A percentile compares a stretch with the other conserved stretches of the same genome.
phyloP scores from a whole-genome alignment of 257 asterid genomes.

The Jacaranda mimosifolia region DNA sequence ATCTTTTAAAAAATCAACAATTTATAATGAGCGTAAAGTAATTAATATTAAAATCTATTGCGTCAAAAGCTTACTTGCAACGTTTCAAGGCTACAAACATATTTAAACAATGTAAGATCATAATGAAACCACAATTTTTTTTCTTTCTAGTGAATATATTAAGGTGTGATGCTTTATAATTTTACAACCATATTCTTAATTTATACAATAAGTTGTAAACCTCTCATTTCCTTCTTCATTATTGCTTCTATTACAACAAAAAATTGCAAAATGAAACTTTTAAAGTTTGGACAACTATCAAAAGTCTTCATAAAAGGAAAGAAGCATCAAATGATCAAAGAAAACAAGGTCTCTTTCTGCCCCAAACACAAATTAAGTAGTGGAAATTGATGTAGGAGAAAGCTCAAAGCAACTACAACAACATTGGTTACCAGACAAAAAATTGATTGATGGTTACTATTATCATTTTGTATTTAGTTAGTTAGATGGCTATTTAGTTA shows the following conservation, averaged over 20 bases:
- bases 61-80: too few relatives aligned
- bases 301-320: not conserved
- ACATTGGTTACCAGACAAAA: not conserved
- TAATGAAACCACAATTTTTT: too few relatives aligned
- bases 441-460: not conserved
- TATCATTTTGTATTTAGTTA: conserved; percentile 22
- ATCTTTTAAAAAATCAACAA: too few relatives aligned
- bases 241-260: not conserved
- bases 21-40: too few relatives aligned
- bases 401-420: not conserved
- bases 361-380: not conserved
- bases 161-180: too few relatives aligned
- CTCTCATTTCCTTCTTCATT: not conserved
- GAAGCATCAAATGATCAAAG: not conserved
- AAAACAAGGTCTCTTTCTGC: not conserved
- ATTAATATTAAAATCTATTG: too few relatives aligned
- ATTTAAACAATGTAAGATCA: too few relatives aligned
- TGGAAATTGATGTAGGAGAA: not conserved
- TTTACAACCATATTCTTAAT: too few relatives aligned
- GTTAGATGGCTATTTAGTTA: conserved; percentile 34
- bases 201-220: too few relatives aligned
- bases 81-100: too few relatives aligned
- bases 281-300: not conserved
- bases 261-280: too few relatives aligned
- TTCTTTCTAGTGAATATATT: too few relatives aligned